Evolutionary conservation across 345 rosid genomes (phyloP), one percentile per base, ranked within the genome.

Genomic region (Noccaea caerulescens): DNA sequence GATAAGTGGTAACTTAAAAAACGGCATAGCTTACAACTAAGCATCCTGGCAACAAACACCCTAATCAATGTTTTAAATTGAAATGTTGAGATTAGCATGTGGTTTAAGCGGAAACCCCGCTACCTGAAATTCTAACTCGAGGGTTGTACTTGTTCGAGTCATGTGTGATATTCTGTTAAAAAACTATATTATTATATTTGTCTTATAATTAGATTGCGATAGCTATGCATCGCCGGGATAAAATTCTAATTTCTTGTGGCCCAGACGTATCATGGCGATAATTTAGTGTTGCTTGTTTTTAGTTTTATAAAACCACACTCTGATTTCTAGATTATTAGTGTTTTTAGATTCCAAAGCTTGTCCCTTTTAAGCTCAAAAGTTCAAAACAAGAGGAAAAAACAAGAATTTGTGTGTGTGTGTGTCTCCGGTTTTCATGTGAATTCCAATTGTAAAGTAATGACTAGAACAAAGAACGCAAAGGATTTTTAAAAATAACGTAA

Each of bases 61-160:
- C 69, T 68, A 63, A 68, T 49, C 74, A 37, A 55, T 2, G 23
- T 55, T 76, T 54, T 53, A 6, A 61, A 45, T 8, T 41, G 47
- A 62, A 30, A 16, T 7, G 8, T n/a, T 18, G 71, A 63, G 70
- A 69, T 63, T 69, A 76, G 80, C 84, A 71, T 72, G 87, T 84
- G 88, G 69, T 47, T 74, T 36, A 43, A 79, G 73, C 84, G 87
- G 75, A 75, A 79, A 67, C 72, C 39, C 45, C 85, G 88, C 79
- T 70, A 62, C 72, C 75, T 74, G 67, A 81, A 79, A 84, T 81
- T 64, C 83, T 73, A 73, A 55, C 53, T 71, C 36, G 66, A 14
- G 43, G 43, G 10, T 27, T 61, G 57, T 69, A 67, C 58, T 43
- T 65, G 63, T 49, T 54, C 55, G 63, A 60, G 71, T 62, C 68